phyloP scores from a whole-genome alignment of 1,284 basidiomycete species.

The Neonothopanus nambi region DNA sequence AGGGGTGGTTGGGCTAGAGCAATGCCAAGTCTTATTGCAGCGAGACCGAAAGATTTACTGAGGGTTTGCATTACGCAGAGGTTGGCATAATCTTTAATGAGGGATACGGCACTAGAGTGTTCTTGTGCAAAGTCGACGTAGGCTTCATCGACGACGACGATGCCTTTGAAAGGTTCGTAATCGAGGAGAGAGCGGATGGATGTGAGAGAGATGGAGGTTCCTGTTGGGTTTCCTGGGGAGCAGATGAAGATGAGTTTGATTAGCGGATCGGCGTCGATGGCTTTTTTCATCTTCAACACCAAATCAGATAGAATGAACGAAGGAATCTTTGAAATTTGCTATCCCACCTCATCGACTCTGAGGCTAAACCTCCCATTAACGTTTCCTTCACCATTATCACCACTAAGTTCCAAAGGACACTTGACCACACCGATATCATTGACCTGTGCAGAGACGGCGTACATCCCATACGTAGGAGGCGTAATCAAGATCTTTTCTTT shows the following conservation, averaged over 20 bases:
- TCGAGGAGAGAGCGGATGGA: slow-evolving; percentile 77
- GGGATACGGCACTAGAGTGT: slow-evolving; percentile 63
- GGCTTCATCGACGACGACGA: slow-evolving; percentile 95
- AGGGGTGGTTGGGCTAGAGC: slow-evolving; percentile 88
- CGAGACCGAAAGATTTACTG: slow-evolving; percentile 95
- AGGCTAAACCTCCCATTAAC: slow-evolving; percentile 79
- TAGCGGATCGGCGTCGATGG: slow-evolving; percentile 62
- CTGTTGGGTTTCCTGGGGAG: slow-evolving; percentile 97
- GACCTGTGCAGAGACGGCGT: slow-evolving; percentile 90
- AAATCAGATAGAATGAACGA: not conserved
- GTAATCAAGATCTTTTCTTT: slow-evolving; percentile 83
- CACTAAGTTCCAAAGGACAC: slow-evolving; percentile 72
- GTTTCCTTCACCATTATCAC: slow-evolving; percentile 61
- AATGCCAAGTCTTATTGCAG: slow-evolving; percentile 92
- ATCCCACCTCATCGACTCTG: slow-evolving; percentile 66
- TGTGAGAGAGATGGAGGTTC: slow-evolving; percentile 79
- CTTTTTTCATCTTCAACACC: slow-evolving; percentile 63
- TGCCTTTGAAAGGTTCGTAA: slow-evolving; percentile 82
- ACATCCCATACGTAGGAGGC: slow-evolving; percentile 99
- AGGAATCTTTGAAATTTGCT: not conserved
- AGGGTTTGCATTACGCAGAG: slow-evolving; percentile 93
- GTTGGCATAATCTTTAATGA: slow-evolving; percentile 86
- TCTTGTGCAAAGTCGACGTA: slow-evolving; percentile 91
- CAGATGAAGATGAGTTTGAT: slow-evolving; percentile 96
- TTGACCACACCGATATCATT: slow-evolving; percentile 90